Conservation (phyloP, 2,329 filamentous ascomycete genomes). For the Rhynchosporium secalis region DNA sequence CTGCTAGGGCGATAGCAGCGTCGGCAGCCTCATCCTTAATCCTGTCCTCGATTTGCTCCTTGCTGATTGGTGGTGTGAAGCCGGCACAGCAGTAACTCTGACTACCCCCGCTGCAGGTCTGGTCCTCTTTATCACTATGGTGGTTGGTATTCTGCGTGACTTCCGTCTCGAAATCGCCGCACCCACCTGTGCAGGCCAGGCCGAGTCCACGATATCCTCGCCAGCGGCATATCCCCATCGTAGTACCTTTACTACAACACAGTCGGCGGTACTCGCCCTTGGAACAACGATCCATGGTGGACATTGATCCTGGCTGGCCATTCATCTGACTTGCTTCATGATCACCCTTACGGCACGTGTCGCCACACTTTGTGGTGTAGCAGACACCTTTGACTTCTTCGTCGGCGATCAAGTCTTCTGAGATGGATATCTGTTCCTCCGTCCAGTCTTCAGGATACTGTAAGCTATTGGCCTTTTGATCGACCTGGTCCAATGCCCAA, state of each 20-base stretch:
- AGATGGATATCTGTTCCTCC: constrained; percentile 20
- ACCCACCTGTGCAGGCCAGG: constrained; percentile 37
- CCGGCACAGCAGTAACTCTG: constrained; percentile 39
- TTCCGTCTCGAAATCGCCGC: constrained; percentile 37
- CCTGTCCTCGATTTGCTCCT: constrained; percentile 20
- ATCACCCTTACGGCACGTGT: constrained; percentile 13
- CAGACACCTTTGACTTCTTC: not conserved
- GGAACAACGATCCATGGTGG: constrained; percentile 33
- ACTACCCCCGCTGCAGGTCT: constrained; percentile 38
- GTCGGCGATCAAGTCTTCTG: not conserved
- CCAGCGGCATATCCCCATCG: constrained; percentile 39
- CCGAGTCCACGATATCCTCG: constrained; percentile 37
- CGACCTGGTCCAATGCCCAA: constrained; percentile 7
- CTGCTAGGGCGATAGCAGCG: constrained; percentile 35
- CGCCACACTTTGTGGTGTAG: constrained; percentile 1
- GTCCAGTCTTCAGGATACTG: not conserved
- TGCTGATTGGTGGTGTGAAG: constrained; percentile 35
- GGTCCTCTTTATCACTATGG: constrained; percentile 36
- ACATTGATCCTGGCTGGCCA: constrained; percentile 37
- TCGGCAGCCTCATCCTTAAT: constrained; percentile 33
- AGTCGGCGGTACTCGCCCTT: constrained; percentile 34
- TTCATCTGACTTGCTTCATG: constrained; percentile 37
- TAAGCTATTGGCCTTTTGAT: not conserved
- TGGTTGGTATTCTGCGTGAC: constrained; percentile 39
- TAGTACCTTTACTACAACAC: constrained; percentile 35